Conservation (phyloP, 2,329 filamentous ascomycete species). For the Juglanconis oblonga region DNA sequence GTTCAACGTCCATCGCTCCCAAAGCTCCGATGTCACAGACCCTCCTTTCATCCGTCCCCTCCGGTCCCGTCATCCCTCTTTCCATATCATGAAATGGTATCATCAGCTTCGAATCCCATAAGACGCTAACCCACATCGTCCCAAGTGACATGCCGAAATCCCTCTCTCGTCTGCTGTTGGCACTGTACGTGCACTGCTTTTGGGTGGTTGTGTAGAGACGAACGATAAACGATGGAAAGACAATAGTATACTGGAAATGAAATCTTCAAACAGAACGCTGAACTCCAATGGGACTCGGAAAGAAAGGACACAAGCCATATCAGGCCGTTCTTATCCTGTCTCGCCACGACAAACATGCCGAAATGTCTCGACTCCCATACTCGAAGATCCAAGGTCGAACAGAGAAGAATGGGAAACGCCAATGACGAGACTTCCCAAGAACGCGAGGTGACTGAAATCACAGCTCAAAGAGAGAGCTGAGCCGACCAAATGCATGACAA, state of each 20-base stretch:
- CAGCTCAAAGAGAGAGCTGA: slow-evolving; percentile 32
- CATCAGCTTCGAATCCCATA: slow-evolving; percentile 8
- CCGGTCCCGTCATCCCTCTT: neutral
- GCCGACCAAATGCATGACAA: slow-evolving; percentile 47
- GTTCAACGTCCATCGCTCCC: neutral
- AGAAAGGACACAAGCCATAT: slow-evolving; percentile 3
- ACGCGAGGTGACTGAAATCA: slow-evolving; percentile 27
- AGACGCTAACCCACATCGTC: neutral
- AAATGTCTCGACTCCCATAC: neutral
- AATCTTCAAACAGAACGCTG: slow-evolving; percentile 10
- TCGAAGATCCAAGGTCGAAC: neutral
- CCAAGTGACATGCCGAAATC: slow-evolving; percentile 5
- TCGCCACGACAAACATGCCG: neutral
- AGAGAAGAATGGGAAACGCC: neutral
- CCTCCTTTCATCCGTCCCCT: slow-evolving; percentile 8
- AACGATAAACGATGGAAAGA: neutral
- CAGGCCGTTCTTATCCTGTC: neutral
- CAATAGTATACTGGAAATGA: slow-evolving; percentile 12
- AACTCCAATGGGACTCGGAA: slow-evolving; percentile 5
- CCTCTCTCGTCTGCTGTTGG: slow-evolving; percentile 10
- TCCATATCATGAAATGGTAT: slow-evolving; percentile 16
- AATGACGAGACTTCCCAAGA: slow-evolving; percentile 23
- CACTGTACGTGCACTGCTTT: slow-evolving; percentile 5
- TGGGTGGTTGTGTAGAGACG: slow-evolving; percentile 9
- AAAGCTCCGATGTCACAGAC: slow-evolving; percentile 4